These are phyloP conservation scores for Clavariopsis aquatica DNA, from an alignment of 495 filamentous ascomycete genomes.

Conservation along the genomic window DNA sequence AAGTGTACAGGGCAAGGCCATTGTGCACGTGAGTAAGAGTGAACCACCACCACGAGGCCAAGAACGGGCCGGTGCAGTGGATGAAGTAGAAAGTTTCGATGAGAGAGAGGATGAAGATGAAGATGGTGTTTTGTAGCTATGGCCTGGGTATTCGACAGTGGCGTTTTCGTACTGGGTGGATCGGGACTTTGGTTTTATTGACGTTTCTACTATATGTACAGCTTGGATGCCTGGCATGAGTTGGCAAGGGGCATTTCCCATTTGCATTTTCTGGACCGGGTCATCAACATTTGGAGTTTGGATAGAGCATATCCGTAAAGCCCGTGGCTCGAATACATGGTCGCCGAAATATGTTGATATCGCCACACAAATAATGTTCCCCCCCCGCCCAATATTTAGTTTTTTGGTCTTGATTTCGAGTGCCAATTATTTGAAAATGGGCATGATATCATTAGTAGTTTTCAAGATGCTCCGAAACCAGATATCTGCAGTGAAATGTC, in stretches of 20 bases:
- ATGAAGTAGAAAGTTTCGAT: constrained; percentile 85
- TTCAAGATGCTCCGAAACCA: no score
- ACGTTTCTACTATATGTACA: no score
- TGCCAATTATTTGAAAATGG: no score
- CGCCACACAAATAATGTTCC: no score
- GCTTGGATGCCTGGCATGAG: no score
- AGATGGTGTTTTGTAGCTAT: neutral
- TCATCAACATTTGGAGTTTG: neutral
- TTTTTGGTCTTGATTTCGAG: no score
- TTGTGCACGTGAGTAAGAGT: constrained; percentile 75
- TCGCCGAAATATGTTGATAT: neutral
- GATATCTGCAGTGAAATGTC: no score
- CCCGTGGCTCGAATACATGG: neutral
- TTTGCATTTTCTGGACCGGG: constrained; percentile 1
- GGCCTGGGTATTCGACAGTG: neutral
- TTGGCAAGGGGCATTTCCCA: neutral
- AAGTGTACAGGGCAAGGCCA: constrained; percentile 72
- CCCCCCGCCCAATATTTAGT: no score
- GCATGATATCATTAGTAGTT: no score
- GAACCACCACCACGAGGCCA: constrained; percentile 59
- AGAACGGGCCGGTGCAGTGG: constrained; percentile 72
- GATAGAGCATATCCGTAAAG: constrained; percentile 18
- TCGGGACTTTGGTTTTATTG: neutral
- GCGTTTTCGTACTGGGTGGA: neutral
- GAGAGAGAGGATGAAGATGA: constrained; percentile 59